These are phyloP conservation scores for Monosporascus cannonballus DNA, from an alignment of 2,329 filamentous ascomycete genomes.

Conservation along the genomic window DNA sequence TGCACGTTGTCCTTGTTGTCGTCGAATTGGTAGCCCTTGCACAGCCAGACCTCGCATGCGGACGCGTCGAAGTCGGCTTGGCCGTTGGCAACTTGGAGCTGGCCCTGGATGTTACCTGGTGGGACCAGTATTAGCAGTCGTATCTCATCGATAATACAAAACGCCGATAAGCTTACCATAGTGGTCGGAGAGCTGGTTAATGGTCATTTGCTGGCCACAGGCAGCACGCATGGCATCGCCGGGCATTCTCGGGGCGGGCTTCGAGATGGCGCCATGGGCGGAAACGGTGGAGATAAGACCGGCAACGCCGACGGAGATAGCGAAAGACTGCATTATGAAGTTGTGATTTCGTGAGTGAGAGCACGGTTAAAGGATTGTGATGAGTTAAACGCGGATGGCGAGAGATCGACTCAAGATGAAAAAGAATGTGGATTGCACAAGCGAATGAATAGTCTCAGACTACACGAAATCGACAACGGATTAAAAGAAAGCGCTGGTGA, in stretches of 20 bases:
- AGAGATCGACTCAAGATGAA: background rate
- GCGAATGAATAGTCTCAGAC: background rate
- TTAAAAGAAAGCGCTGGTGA: background rate
- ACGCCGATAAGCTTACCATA: constrained; percentile 29
- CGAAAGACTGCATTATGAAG: constrained; percentile 12
- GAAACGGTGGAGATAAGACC: constrained; percentile 37
- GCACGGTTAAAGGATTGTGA: background rate
- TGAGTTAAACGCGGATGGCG: background rate
- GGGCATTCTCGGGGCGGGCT: constrained; percentile 41
- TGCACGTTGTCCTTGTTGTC: constrained; percentile 48
- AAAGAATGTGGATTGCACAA: background rate
- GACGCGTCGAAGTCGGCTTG: constrained; percentile 42
- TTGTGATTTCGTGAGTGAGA: background rate
- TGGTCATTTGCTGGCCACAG: constrained; percentile 48
- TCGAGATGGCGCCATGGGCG: constrained; percentile 47
- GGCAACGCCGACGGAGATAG: constrained; percentile 14
- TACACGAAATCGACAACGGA: background rate
- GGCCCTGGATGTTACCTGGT: constrained; percentile 44
- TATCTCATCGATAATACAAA: background rate
- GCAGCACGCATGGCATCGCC: constrained; percentile 43
- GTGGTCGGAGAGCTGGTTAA: constrained; percentile 46
- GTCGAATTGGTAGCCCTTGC: constrained; percentile 52
- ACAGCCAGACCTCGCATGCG: constrained; percentile 46
- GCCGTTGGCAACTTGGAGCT: constrained; percentile 40
- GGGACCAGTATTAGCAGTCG: background rate